phyloP scores from a whole-genome alignment of 1,139 yeast genomes.

The Candida dubliniensis region DNA sequence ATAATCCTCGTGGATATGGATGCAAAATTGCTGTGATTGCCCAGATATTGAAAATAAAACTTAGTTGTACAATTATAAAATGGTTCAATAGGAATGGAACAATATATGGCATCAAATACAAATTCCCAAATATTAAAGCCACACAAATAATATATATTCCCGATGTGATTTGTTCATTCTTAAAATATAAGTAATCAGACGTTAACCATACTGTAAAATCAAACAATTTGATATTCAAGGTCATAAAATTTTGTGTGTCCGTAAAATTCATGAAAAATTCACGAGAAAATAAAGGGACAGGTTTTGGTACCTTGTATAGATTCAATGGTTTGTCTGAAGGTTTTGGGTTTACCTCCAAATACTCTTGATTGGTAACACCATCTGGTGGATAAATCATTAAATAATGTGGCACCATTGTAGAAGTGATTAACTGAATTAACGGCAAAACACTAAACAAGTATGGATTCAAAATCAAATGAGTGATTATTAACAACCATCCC shows the following conservation, averaged over 20 bases:
- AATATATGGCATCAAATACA: slow-evolving; percentile 33
- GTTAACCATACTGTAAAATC: slow-evolving; percentile 55
- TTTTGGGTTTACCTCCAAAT: slow-evolving; percentile 44
- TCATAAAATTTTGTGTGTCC: slow-evolving; percentile 81
- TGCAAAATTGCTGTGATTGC: slow-evolving; percentile 45
- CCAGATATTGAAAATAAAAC: slow-evolving; percentile 53
- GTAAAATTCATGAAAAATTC: slow-evolving; percentile 79
- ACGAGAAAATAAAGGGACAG: slow-evolving; percentile 75
- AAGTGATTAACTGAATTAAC: slow-evolving; percentile 49
- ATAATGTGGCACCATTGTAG: slow-evolving; percentile 71
- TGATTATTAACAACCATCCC: slow-evolving; percentile 52
- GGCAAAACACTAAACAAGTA: slow-evolving; percentile 55
- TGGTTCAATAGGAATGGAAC: slow-evolving; percentile 26
- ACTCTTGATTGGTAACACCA: slow-evolving; percentile 15
- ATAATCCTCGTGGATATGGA: slow-evolving; percentile 49
- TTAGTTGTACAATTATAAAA: slow-evolving; percentile 32
- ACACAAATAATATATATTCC: slow-evolving; percentile 41
- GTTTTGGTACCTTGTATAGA: slow-evolving; percentile 57
- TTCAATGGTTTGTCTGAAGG: slow-evolving; percentile 58
- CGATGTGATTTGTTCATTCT: slow-evolving; percentile 63
- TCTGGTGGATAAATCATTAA: slow-evolving; percentile 44
- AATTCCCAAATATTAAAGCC: slow-evolving; percentile 29
- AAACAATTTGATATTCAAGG: slow-evolving; percentile 63
- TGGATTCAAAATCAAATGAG: slow-evolving; percentile 67
- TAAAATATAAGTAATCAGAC: slow-evolving; percentile 61